Evolutionary conservation across 805 yeast species (phyloP).

Genomic region (Candida quercuum): DNA sequence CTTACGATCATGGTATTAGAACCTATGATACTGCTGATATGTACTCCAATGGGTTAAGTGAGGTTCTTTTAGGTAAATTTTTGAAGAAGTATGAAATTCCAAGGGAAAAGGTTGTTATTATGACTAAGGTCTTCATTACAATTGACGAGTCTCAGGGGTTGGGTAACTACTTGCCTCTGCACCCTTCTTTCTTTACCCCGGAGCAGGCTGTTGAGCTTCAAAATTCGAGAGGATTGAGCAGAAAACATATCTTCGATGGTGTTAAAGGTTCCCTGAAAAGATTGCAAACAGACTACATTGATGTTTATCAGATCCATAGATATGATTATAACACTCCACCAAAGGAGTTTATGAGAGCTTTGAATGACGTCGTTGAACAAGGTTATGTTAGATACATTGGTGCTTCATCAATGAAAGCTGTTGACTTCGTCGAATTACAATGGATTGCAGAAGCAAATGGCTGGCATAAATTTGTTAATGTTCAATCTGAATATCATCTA

Average conservation of each 20-base stretch:
- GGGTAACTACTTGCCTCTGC: no score
- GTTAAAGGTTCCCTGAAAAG: constrained; percentile 31
- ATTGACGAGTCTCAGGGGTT: no score
- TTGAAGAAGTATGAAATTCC: constrained; percentile 41
- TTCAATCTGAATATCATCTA: constrained; percentile 52
- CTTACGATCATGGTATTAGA: constrained; percentile 37
- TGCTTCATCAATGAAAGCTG: constrained; percentile 51
- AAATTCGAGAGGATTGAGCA: constrained; percentile 32
- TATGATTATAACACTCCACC: constrained; percentile 40
- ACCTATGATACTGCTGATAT: constrained; percentile 45
- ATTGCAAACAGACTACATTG: constrained; percentile 40
- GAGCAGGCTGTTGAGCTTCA: not conserved
- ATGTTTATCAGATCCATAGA: constrained; percentile 49
- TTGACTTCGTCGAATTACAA: constrained; percentile 47
- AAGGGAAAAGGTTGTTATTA: constrained; percentile 44
- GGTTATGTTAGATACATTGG: constrained; percentile 50
- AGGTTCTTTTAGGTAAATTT: constrained; percentile 43
- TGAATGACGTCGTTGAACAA: constrained; percentile 40
- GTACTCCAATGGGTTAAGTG: constrained; percentile 41
- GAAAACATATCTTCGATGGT: constrained; percentile 40
- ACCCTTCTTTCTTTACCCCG: not conserved
- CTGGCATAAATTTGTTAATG: constrained; percentile 50
- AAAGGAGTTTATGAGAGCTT: constrained; percentile 45
- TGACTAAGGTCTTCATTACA: constrained; percentile 34
- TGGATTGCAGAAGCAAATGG: constrained; percentile 44